Conservation (phyloP, 768 basidiomycete genomes). For the Xerocomus spinulosus region DNA sequence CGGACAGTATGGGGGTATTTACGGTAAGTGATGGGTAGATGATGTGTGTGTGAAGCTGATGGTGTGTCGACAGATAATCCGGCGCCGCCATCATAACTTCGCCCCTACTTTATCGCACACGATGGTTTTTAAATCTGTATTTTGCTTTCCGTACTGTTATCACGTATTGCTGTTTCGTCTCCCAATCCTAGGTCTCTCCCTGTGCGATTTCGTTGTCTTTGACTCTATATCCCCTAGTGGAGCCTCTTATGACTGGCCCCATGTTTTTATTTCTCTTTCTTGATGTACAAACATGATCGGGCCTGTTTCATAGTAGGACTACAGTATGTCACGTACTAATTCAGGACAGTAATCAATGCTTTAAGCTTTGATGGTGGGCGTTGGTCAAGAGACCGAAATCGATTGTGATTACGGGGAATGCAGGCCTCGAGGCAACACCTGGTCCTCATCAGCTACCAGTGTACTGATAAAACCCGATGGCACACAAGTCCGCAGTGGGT, state of each 20-base stretch:
- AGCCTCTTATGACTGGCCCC: too few relatives aligned
- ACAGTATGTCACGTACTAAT: too few relatives aligned
- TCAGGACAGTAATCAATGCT: too few relatives aligned
- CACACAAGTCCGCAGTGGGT: not conserved
- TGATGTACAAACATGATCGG: too few relatives aligned
- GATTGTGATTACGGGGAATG: not conserved
- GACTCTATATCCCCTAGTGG: too few relatives aligned
- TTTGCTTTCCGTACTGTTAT: not conserved
- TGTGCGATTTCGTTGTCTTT: too few relatives aligned
- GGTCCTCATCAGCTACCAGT: not conserved
- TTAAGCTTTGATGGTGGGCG: too few relatives aligned
- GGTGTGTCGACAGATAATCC: conserved; percentile 7
- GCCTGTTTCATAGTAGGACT: too few relatives aligned
- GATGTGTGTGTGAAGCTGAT: not conserved
- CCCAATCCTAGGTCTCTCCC: too few relatives aligned
- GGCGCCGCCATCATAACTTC: not conserved
- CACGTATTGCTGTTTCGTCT: not conserved
- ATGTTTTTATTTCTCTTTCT: too few relatives aligned
- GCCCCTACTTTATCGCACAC: not conserved
- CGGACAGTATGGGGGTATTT: conserved; percentile 21
- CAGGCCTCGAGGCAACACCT: conserved; percentile 14
- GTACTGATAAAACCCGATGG: not conserved
- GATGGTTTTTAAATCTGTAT: not conserved
- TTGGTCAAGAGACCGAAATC: not conserved
- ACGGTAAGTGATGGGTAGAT: conserved; percentile 20